These are phyloP conservation scores for Penicillium sumatraense DNA, from an alignment of 2,329 filamentous ascomycete species.

Conservation along the genomic window DNA sequence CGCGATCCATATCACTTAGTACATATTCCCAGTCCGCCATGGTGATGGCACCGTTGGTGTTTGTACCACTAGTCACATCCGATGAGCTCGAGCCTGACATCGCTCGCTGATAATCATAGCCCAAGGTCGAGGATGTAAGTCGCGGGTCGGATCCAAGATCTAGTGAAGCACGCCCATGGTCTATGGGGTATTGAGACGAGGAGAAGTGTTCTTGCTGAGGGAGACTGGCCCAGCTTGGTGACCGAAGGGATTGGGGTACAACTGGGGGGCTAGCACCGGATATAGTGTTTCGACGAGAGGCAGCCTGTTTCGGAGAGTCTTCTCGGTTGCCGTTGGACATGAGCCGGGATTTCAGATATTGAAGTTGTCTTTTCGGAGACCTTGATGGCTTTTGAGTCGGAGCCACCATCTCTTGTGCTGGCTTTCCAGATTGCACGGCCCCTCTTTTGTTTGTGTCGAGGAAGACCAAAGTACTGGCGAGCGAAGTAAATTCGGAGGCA, in stretches of 20 bases:
- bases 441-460: slow-evolving; percentile 29
- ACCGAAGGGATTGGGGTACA: slow-evolving; percentile 33
- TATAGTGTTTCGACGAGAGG: slow-evolving; percentile 38
- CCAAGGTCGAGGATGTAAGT: slow-evolving; percentile 55
- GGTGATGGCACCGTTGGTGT: slow-evolving; percentile 50
- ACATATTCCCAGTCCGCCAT: slow-evolving; percentile 81
- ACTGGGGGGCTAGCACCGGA: slow-evolving; percentile 35
- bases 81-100: slow-evolving; percentile 52
- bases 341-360: slow-evolving; percentile 41
- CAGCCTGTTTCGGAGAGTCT: slow-evolving; percentile 26
- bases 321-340: slow-evolving; percentile 27
- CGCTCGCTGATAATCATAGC: slow-evolving; percentile 32
- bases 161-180: slow-evolving; percentile 23
- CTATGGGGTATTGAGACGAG: slow-evolving; percentile 16
- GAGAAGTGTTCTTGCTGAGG: slow-evolving; percentile 29
- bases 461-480: slow-evolving; percentile 53
- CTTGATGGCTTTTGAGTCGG: slow-evolving; percentile 36
- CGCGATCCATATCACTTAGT: slow-evolving; percentile 77
- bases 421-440: slow-evolving; percentile 19
- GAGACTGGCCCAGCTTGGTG: slow-evolving; percentile 36
- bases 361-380: slow-evolving; percentile 42
- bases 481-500: slow-evolving; percentile 56
- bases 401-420: slow-evolving; percentile 35
- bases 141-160: slow-evolving; percentile 39
- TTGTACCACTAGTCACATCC: slow-evolving; percentile 33